A percentile compares a stretch with the other conserved stretches of the same genome.
Evolutionary conservation across 129 eudicot genomes (phyloP).

Genomic region (Escallonia rubra): DNA sequence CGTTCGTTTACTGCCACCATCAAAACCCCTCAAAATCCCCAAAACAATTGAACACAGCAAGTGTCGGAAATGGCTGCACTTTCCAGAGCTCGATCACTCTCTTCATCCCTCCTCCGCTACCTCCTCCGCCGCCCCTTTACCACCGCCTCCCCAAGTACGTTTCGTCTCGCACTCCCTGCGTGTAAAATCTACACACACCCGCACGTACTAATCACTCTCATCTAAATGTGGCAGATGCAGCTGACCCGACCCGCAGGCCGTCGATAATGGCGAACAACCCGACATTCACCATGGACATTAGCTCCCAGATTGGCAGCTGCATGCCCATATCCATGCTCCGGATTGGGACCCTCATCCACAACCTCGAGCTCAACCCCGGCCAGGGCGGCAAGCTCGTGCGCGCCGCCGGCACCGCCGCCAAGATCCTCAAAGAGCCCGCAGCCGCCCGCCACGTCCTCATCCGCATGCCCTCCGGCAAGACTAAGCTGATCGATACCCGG

Average conservation of each 20-base stretch:
- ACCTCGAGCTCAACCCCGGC: slow-evolving; percentile 80
- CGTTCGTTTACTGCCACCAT: no score
- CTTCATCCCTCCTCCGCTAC: not conserved
- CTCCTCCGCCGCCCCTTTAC: not conserved
- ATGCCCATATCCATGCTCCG: slow-evolving; percentile 77
- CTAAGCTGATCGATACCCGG: slow-evolving; percentile 49
- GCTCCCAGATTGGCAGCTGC: slow-evolving; percentile 62
- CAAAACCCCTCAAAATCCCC: no score
- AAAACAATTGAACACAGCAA: not conserved
- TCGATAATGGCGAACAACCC: slow-evolving; percentile 32
- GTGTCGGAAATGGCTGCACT: not conserved
- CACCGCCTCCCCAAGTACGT: slow-evolving; percentile 1
- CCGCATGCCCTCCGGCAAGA: slow-evolving; percentile 60
- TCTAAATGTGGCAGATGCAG: slow-evolving; percentile 4
- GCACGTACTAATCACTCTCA: no score
- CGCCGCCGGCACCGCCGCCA: slow-evolving; percentile 75
- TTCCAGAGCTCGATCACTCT: not conserved
- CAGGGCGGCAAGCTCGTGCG: slow-evolving; percentile 81
- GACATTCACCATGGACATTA: slow-evolving; percentile 41
- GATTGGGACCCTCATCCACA: slow-evolving; percentile 77
- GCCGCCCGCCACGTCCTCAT: slow-evolving; percentile 41
- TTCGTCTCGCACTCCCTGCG: not conserved
- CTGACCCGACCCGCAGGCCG: not conserved
- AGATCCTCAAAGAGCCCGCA: slow-evolving; percentile 64
- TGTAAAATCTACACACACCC: no score